Conservation (phyloP, 208 protist species). For the Lotmaria passim region DNA sequence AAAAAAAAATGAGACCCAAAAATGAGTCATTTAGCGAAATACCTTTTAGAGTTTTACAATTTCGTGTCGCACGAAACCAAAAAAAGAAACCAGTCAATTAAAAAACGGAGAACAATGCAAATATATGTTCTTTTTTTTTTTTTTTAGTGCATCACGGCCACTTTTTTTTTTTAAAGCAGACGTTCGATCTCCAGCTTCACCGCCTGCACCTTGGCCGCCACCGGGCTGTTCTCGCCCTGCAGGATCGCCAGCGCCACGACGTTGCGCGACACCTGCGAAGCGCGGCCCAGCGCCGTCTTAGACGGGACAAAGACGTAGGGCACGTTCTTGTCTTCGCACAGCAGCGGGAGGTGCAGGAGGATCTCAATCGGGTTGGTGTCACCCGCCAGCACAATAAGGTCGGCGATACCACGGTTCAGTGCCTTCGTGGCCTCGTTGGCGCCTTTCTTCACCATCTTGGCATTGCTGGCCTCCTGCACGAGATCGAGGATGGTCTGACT, state of each 20-base stretch:
- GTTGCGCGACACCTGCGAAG: slow-evolving; percentile 98
- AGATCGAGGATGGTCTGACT: slow-evolving; percentile 97
- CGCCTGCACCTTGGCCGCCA: slow-evolving; percentile 96
- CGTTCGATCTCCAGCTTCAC: slow-evolving; percentile 98
- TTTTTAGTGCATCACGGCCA: slow-evolving; percentile 13
- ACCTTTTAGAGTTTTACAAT: too few relatives aligned
- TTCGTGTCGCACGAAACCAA: too few relatives aligned
- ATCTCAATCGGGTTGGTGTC: slow-evolving; percentile 99
- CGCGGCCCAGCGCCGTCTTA: slow-evolving; percentile 98
- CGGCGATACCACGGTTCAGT: slow-evolving; percentile 98
- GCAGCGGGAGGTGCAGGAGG: slow-evolving; percentile 99
- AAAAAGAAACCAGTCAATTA: too few relatives aligned
- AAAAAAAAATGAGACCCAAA: too few relatives aligned
- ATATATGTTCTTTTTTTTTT: slow-evolving; percentile 3
- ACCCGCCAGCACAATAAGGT: slow-evolving; percentile 99
- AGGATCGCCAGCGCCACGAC: slow-evolving; percentile 98
- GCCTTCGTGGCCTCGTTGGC: slow-evolving; percentile 99
- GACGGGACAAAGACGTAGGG: slow-evolving; percentile 99
- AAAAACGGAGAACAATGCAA: slow-evolving; percentile 33
- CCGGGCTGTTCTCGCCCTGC: slow-evolving; percentile 95
- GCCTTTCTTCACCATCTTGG: slow-evolving; percentile 99
- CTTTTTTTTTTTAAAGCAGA: slow-evolving; percentile 96
- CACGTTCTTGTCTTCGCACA: slow-evolving; percentile 99
- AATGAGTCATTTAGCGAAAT: too few relatives aligned
- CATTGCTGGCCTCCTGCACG: slow-evolving; percentile 97